Percentiles rank a stretch among this genome's conserved stretches.
These are phyloP conservation scores for Rhazya stricta DNA, from an alignment of 257 asterid species.

Conservation along the genomic window DNA sequence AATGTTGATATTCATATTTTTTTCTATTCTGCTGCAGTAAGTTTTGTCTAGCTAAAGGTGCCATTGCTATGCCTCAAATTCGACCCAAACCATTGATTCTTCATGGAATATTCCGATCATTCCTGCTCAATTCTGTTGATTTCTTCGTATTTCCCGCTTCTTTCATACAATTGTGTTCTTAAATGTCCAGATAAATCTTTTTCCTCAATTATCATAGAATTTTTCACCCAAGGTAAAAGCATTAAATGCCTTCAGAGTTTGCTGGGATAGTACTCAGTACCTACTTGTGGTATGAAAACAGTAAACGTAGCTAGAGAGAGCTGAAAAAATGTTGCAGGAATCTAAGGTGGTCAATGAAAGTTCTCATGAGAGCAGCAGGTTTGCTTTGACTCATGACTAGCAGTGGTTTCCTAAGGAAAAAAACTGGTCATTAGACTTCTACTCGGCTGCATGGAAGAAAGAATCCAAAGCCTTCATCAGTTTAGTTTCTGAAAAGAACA, in stretches of 20 bases:
- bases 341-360: not conserved
- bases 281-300: not conserved
- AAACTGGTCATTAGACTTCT: no score
- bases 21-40: not conserved
- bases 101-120: not conserved
- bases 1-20: not conserved
- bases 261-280: not conserved
- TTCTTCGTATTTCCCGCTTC: not conserved
- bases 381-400: no score
- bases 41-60: not conserved
- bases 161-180: not conserved
- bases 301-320: not conserved
- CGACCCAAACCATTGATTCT: not conserved
- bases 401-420: no score
- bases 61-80: not conserved
- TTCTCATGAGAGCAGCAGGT: not conserved
- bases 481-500: not conserved
- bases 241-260: not conserved
- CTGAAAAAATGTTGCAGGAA: not conserved
- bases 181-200: not conserved
- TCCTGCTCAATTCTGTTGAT: not conserved
- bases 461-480: not conserved
- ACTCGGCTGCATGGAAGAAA: not conserved
- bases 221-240: not conserved
- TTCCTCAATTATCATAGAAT: not conserved